These are phyloP conservation scores for Fallopia convolvulus DNA, from an alignment of 148 eudicot genomes.

Conservation along the genomic window DNA sequence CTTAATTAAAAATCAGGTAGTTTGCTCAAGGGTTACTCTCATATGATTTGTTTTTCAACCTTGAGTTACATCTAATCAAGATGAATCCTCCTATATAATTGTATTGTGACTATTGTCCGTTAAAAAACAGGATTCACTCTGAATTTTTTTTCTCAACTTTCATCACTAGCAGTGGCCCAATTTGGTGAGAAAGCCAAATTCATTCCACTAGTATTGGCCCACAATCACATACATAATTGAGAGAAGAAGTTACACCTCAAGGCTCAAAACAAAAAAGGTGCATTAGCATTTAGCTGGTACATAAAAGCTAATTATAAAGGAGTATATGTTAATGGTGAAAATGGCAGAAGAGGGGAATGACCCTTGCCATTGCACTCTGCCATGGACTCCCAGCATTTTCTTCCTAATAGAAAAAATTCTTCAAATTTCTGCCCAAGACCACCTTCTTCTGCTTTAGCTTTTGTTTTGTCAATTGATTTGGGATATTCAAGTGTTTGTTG, in stretches of 20 bases:
- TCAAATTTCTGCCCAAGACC: not conserved
- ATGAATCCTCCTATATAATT: no score
- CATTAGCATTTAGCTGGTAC: not conserved
- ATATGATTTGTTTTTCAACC: no score
- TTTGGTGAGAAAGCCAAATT: not conserved
- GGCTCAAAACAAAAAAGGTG: not conserved
- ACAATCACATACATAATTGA: not conserved
- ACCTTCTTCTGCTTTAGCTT: not conserved
- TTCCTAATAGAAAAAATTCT: no score
- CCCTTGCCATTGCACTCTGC: not conserved
- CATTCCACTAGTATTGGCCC: not conserved
- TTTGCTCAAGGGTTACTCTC: no score
- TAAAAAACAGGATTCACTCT: not conserved
- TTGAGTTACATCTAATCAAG: no score
- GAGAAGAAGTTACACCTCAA: not conserved
- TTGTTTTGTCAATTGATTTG: no score
- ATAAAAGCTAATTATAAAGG: not conserved
- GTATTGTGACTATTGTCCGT: no score
- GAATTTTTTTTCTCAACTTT: not conserved
- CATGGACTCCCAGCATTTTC: not conserved
- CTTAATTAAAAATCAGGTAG: no score
- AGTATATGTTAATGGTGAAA: not conserved
- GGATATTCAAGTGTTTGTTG: no score
- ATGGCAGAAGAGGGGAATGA: not conserved
- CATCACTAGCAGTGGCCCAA: constrained; percentile 2